Evolutionary conservation across 1,284 basidiomycete species (phyloP).

Genomic region (Papiliotrema nemorosa): DNA sequence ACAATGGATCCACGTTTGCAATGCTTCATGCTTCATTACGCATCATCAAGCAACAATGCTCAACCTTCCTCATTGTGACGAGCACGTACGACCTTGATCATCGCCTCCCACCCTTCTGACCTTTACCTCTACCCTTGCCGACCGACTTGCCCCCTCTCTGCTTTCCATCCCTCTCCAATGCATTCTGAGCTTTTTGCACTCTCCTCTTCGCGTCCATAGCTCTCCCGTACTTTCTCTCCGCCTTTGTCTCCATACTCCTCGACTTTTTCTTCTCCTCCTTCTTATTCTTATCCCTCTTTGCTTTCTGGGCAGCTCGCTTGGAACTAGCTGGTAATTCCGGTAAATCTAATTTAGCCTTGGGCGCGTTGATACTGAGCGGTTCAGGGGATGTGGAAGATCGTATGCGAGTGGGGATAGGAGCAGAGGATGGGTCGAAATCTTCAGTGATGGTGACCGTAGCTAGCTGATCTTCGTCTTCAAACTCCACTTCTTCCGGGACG

Average conservation of each 20-base stretch:
- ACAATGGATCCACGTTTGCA: background rate
- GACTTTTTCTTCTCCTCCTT: constrained; percentile 30
- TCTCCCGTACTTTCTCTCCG: constrained; percentile 43
- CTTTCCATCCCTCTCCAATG: constrained; percentile 37
- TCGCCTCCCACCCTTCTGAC: constrained; percentile 11
- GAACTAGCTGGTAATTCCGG: constrained; percentile 40
- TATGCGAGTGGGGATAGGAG: background rate
- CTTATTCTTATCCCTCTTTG: constrained; percentile 26
- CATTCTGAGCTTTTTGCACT: constrained; percentile 38
- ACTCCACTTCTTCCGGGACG: constrained; percentile 34
- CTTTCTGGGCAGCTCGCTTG: constrained; percentile 32
- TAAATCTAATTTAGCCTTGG: constrained; percentile 14
- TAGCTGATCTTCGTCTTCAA: constrained; percentile 46
- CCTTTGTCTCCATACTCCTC: constrained; percentile 44
- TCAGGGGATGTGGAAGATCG: constrained; percentile 15
- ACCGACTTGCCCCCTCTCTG: constrained; percentile 10
- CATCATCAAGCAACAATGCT: too few relatives aligned
- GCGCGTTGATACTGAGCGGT: background rate
- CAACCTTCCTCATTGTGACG: too few relatives aligned
- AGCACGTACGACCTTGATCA: too few relatives aligned
- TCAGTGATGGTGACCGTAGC: constrained; percentile 50
- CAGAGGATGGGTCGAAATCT: constrained; percentile 42
- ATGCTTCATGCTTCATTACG: too few relatives aligned
- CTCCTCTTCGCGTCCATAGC: constrained; percentile 42
- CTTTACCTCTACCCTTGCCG: constrained; percentile 13